A percentile compares a stretch with the other conserved stretches of the same genome.
Conservation (phyloP, 768 basidiomycete species). For the Mrakia hoshinonis region DNA sequence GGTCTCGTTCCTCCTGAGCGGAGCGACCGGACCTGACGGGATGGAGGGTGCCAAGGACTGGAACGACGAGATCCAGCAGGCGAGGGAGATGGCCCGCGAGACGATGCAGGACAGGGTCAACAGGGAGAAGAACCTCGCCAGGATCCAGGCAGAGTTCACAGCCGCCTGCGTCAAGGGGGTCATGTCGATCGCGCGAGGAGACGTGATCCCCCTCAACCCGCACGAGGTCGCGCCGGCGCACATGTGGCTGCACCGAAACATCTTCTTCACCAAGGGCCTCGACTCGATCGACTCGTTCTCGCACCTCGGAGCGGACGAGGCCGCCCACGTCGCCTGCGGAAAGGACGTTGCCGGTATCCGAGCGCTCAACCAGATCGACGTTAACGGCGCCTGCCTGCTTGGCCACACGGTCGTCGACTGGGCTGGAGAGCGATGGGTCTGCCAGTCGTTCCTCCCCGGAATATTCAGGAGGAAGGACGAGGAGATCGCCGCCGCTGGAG, state of each 20-base stretch:
- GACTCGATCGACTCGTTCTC: slow-evolving; percentile 43
- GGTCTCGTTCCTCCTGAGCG: slow-evolving; percentile 44
- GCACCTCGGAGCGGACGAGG: slow-evolving; percentile 44
- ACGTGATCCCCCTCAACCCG: slow-evolving; percentile 44
- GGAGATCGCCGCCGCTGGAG: slow-evolving; percentile 29
- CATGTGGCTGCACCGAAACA: slow-evolving; percentile 44
- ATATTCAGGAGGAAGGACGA: slow-evolving; percentile 41
- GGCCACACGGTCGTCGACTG: slow-evolving; percentile 45
- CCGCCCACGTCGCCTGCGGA: slow-evolving; percentile 42
- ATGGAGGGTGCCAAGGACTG: slow-evolving; percentile 45
- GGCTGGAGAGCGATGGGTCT: slow-evolving; percentile 45
- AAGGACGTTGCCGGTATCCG: slow-evolving; percentile 45
- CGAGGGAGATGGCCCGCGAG: slow-evolving; percentile 41
- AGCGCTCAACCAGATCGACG: slow-evolving; percentile 43
- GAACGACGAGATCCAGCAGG: slow-evolving; percentile 46
- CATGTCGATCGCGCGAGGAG: slow-evolving; percentile 42
- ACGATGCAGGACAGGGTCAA: slow-evolving; percentile 42
- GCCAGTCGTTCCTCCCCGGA: slow-evolving; percentile 44
- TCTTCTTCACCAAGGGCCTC: slow-evolving; percentile 45
- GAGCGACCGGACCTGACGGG: slow-evolving; percentile 40
- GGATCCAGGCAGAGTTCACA: slow-evolving; percentile 44
- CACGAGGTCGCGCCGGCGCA: slow-evolving; percentile 42
- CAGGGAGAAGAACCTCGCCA: slow-evolving; percentile 42
- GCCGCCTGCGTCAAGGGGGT: slow-evolving; percentile 42
- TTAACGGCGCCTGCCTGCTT: slow-evolving; percentile 40